Evolutionary conservation across 352 stramenopile genomes (phyloP).

Genomic region (Peronospora farinosa): DNA sequence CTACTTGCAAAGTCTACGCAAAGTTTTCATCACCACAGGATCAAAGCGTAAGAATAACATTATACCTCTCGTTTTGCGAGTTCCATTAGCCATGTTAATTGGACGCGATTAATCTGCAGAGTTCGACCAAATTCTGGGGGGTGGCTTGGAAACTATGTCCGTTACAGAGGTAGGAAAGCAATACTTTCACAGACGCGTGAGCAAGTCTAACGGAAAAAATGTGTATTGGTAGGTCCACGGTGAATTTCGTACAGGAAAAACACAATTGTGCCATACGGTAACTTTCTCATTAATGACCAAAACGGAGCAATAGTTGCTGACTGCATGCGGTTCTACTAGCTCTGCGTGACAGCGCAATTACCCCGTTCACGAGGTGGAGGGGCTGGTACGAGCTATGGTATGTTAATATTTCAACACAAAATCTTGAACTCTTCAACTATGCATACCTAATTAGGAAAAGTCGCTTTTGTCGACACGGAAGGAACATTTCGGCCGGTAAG

Average conservation of each 20-base stretch:
- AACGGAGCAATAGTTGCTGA: neutral
- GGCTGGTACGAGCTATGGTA: conserved; percentile 37
- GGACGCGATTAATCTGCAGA: conserved; percentile 27
- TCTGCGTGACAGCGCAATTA: conserved; percentile 82
- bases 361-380: conserved; percentile 73
- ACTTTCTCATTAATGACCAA: neutral
- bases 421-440: conserved; percentile 2
- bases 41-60: conserved; percentile 41
- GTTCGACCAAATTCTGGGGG: conserved; percentile 80
- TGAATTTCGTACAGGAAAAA: conserved; percentile 93
- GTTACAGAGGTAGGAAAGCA: conserved; percentile 78
- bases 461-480: conserved; percentile 88
- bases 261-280: conserved; percentile 90
- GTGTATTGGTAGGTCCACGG: conserved; percentile 67
- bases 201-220: neutral
- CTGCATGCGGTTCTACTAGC: conserved; percentile 17
- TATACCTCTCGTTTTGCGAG: neutral
- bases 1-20: conserved; percentile 63
- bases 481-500: conserved; percentile 86
- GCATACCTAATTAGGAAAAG: conserved; percentile 46
- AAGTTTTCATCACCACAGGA: conserved; percentile 72
- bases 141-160: conserved; percentile 85
- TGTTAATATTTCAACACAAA: neutral
- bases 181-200: neutral
- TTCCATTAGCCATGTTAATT: neutral